Evolutionary conservation across 345 rosid species (phyloP).

Genomic region (Citrus glauca): DNA sequence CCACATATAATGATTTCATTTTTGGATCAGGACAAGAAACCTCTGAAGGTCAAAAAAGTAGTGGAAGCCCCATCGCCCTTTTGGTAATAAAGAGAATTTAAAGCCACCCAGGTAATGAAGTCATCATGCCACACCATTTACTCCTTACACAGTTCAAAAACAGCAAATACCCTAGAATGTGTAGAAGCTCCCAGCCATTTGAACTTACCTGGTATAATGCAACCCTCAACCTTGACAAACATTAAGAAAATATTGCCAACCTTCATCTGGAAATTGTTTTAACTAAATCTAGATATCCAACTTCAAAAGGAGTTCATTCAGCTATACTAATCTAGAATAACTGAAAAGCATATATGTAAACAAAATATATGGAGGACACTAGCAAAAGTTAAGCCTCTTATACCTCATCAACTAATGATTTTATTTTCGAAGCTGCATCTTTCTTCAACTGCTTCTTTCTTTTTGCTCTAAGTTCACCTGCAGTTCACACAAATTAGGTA

Average conservation of each 20-base stretch:
- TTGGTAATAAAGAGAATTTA: background rate
- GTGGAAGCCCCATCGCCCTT: background rate
- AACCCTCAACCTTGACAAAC: background rate
- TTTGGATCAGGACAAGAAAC: background rate
- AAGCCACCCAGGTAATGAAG: background rate
- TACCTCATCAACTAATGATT: slow-evolving; percentile 95
- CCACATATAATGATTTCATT: background rate
- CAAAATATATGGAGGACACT: background rate
- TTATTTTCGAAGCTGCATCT: slow-evolving; percentile 85
- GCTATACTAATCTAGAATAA: background rate
- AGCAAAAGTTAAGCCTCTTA: slow-evolving; percentile 2
- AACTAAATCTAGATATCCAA: background rate
- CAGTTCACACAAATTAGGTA: slow-evolving; percentile 26
- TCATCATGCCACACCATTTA: background rate
- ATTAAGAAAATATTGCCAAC: background rate
- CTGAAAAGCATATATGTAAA: background rate
- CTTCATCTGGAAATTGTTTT: background rate
- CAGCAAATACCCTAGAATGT: background rate
- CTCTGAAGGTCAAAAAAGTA: background rate
- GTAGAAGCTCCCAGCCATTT: background rate
- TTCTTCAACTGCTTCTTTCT: slow-evolving; percentile 96
- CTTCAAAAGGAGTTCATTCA: background rate
- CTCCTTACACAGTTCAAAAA: background rate
- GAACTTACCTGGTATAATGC: background rate
- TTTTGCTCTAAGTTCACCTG: slow-evolving; percentile 91